Evolutionary conservation across 1,284 basidiomycete genomes (phyloP), one percentile per base, ranked within the genome.

Genomic region (Porphyrellus sp.): DNA sequence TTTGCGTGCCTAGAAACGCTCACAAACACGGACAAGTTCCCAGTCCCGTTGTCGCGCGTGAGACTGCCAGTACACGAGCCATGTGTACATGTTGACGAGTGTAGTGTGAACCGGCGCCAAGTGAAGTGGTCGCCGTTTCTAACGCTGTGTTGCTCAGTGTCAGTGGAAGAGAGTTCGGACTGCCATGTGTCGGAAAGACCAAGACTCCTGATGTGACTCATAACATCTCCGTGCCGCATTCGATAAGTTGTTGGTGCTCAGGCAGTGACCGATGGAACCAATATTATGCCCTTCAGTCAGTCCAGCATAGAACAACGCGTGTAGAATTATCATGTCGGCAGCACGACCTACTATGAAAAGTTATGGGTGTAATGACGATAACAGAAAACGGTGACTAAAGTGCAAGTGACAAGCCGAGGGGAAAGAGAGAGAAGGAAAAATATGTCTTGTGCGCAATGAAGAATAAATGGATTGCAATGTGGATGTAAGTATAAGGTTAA

Each of bases 401-500:
- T 59, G 58, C 57, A 61, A 55, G 34, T 20, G 21, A 31, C 41
- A 35, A 35, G 5, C 12, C 3, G 21, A 24, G 24, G 20, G 7
- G n/a, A 30, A 6, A 24, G 16, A 6, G 24, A n/a, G 4, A 15
- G 0, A 9, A 15, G 6, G 7, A 9, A 45, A 30, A 40, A 39
- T 1, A 15, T 57, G 37, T 21, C 31, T 57, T 37, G 31, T 6
- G 38, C 45, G 55, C 27, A 20, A n/a, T 47, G 33, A 38, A 49
- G n/a, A 35, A 21, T 39, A 40, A 31, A 46, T 54, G 42, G 20
- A 44, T 50, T 49, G 2, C 23, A 39, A 49, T 50, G 46, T 46
- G 23, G 35, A 53, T 59, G 49, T 31, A 57, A 50, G 25, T 34
- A 59, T 63, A 62, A 62, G 8, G 40, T 59, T 59, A 62, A 39